Evolutionary conservation across 2,329 filamentous ascomycete genomes (phyloP), one percentile per base, ranked within the genome.

Genomic region (Colletotrichum plurivorum): DNA sequence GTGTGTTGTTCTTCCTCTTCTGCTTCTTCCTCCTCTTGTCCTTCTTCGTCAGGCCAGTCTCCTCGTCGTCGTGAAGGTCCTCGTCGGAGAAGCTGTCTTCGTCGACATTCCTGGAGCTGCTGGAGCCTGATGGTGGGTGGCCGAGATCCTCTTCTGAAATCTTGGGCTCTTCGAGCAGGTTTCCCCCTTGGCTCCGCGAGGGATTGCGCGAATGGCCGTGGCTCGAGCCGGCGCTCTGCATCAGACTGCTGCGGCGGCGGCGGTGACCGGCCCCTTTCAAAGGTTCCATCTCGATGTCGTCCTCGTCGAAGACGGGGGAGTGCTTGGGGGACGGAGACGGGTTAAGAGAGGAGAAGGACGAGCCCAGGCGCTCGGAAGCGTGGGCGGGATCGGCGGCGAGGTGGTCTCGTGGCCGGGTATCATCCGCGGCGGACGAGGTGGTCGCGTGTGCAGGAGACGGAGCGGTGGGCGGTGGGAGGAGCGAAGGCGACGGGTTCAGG

Each of bases 41-140:
- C 75, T 90, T 88, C 70, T 88, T 87, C 45, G 94, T 97, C 73
- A 98, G 84, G 1, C 94, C 95, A 2, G 93, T 93, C 85, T 98
- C 95, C 82, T 97, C 95, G 77, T 98, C 95, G 74, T 95, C 93
- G 70, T 93, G 89, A 31, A 93, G 79, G 54, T 92, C 93, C 72
- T 94, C 91, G 73, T 94, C 92, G 31, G 90, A 90, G 62, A 89
- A 86, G 74, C 88, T 84, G 73, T 90, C 88, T 61, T 85, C 84
- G 71, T 82, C 78, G 4, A 76, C 75, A 13, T 79, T 77, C 53
- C 78, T 76, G 52, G 74, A 77, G 64, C 71, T 72, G 7, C 78
- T 76, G 51, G 74, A 77, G 64, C 71, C 72, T 6, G 73, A 72
- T 12, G 73, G 73, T 41, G 69, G 65, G 46, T 67, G 60, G n/a